Evolutionary conservation across 768 basidiomycete genomes (phyloP), one percentile per base, ranked within the genome.

Genomic region (Suillus weaverae): DNA sequence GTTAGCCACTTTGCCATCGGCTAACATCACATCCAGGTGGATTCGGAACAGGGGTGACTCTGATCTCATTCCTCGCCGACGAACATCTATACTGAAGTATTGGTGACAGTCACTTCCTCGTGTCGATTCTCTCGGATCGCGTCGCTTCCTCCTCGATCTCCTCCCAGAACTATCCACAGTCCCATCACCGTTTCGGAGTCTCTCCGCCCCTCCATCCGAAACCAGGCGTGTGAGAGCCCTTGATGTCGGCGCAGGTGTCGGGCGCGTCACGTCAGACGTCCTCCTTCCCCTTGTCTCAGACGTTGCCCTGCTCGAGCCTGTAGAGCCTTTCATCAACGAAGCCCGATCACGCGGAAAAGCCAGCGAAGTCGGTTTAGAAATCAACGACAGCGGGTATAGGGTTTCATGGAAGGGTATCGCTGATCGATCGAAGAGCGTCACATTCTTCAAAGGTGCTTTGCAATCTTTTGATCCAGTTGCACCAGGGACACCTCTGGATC

Each of bases 181-280:
- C 59, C 81, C 89, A 5, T 94, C 93, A 43, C 86, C 92, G 3
- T 75, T 94, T 57, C 83, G 85, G 57, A 86, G 83, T 2, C 80
- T 87, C 39, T 67, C 71, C 61, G 72, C 71, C 50, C 70, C 48
- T 2, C 63, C 66, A 44, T 57, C 62, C 55, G 48, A 67, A 61
- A 48, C 60, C 69, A 80, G 82, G 30, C 81, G 86, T 54, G 86
- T 81, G 33, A 86, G 93, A 53, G 95, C 92, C 0, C 84, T 99
- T 26, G 97, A 99, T 71, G 94, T 95, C 64, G 97, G 92, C 18
- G 95, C 95, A 7, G 97, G 97, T 13, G 89, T 99, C 56, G 97
- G 97, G 13, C 89, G 97, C 61, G 95, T 97, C 33, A 97, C 95
- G 0, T 81, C 86, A 3, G 88, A 92, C 68, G 93, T 95, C 14